Base-by-base conservation (phyloP, 805 yeast genomes). In the Spathaspora girioi region DNA sequence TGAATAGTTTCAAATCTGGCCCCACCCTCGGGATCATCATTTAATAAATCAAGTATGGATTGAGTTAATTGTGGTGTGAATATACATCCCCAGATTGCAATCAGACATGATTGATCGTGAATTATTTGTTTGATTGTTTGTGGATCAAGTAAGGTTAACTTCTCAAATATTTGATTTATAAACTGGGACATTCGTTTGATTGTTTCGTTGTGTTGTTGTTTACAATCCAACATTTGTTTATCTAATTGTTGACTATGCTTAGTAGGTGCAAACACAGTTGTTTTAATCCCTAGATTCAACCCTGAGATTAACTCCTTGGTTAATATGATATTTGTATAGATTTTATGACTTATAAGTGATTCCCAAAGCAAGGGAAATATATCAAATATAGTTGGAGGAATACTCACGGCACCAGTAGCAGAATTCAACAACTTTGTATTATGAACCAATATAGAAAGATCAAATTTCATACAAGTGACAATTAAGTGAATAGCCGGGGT, bases 1-100 rank as follows among this genome's bases (percentile, higher is more conserved):
- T 75, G 80, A n/a, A 89, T 74, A 35, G 91, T 89, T 64, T 88
- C 96, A 35, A 81, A 68, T 59, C 97, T 78, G 26, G 26, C 26
- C 15, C 92, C 97, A n/a, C 92, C 97, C 26, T 64, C 70, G 20
- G 63, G 63, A 64, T 90, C 96, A 64, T 88, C 93, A 59, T 87
- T 86, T 2, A 91, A 64, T 18, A 89, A 75, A 54, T 86, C 86
- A 5, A 87, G 77, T 1, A 92, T 86, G 1, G 85, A 77, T 61
- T 89, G 90, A 53, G 84, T 86, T 3, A 86, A 66, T 15, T 79
- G 73, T 0, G 91, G 82, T 0, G 92, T 82, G 50, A 89, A 81
- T 2, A 89, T 69, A 61, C 89, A 83, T 0, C 90, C 77, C 89
- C 96, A 87, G 50, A 87, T 76, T 0, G 92, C 87, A n/a, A 65